A percentile compares a stretch with the other conserved stretches of the same genome.
Evolutionary conservation across 2,329 filamentous ascomycete species (phyloP).

Genomic region (Pseudocercospora eumusae): DNA sequence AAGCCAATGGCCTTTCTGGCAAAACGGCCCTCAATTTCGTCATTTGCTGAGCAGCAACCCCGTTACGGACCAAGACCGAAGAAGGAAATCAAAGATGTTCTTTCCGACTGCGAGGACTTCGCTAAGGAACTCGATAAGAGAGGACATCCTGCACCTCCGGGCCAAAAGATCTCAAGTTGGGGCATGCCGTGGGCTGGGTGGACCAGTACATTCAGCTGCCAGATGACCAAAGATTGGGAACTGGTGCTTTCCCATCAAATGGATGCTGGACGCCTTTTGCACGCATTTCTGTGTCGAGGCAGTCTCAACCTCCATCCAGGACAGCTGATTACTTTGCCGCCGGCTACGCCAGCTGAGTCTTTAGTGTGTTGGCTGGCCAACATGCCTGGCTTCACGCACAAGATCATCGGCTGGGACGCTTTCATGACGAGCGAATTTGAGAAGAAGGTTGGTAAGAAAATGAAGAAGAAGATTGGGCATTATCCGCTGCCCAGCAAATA

Average conservation of each 20-base stretch:
- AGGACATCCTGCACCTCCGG: conserved; percentile 19
- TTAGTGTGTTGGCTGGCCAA: conserved; percentile 25
- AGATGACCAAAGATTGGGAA: conserved; percentile 19
- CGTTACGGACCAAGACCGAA: conserved; percentile 15
- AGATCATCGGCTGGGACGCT: conserved; percentile 21
- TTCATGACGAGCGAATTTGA: conserved; percentile 22
- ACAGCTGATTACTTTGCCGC: conserved; percentile 20
- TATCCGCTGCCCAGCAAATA: conserved; percentile 25
- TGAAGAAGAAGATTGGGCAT: conserved; percentile 20
- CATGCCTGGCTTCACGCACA: conserved; percentile 21
- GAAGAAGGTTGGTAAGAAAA: conserved; percentile 26
- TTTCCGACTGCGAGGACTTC: conserved; percentile 21
- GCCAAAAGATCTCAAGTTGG: conserved; percentile 15
- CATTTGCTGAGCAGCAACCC: conserved; percentile 20
- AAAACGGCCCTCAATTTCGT: conserved; percentile 19
- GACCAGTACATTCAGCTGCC: conserved; percentile 20
- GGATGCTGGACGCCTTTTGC: conserved; percentile 25
- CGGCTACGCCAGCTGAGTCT: conserved; percentile 20
- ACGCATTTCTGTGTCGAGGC: conserved; percentile 24
- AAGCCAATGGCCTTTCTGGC: conserved; percentile 21
- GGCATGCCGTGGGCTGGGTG: conserved; percentile 23
- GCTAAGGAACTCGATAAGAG: conserved; percentile 21
- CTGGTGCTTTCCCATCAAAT: conserved; percentile 19
- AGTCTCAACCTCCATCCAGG: conserved; percentile 19
- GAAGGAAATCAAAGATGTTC: conserved; percentile 20